Base-by-base conservation (phyloP, 768 basidiomycete species). In the Porpolomopsis calyptriformis region DNA sequence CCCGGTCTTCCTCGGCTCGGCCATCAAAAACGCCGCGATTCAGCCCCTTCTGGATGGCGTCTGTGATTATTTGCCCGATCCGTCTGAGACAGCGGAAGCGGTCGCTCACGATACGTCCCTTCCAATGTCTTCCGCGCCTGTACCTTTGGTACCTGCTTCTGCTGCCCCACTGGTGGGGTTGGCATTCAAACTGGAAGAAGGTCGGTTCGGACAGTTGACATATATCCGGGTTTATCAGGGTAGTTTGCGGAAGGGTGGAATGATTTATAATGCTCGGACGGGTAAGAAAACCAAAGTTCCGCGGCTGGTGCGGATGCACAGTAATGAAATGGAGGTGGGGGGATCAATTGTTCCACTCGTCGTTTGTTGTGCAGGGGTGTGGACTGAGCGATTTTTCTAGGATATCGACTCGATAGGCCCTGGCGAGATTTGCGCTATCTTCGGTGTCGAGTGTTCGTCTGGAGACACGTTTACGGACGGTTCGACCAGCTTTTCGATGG, bases 191-290 rank as follows among this genome's bases (percentile, higher is more conserved):
- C 71, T 99, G 37, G 96, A 99, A 63, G 96, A 99, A 68, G 93
- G 94, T 3, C 75, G 88, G 19, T 99, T 88, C 59, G 96, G 96
- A 8, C 96, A 99, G 64, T 67, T 99, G 58, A 99, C 96, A 0
- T 99, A 99, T 63, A 92, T 99, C 80, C 73, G 96, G 16, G 87
- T 99, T 46, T 99, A 99, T 57, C 96, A 98, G 62, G 96, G 96
- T 24, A 87, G 78, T 31, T 63, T 99, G 62, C 91, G 82, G 68
- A 86, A 87, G 64, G 79, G 87, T 2, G 76, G 73, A 52, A 73
- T 81, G 48, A 91, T 99, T 54, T 91, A 73, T 66, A 96, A 98
- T 57, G 90, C 86, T 7, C 73, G 93, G 33, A 91, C 92, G 18
- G 94, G 93, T 37, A 99, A 97, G 75, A 90, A 82, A 66, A 85